Conservation (phyloP, 2,329 filamentous ascomycete genomes). For the Fusarium coicis region DNA sequence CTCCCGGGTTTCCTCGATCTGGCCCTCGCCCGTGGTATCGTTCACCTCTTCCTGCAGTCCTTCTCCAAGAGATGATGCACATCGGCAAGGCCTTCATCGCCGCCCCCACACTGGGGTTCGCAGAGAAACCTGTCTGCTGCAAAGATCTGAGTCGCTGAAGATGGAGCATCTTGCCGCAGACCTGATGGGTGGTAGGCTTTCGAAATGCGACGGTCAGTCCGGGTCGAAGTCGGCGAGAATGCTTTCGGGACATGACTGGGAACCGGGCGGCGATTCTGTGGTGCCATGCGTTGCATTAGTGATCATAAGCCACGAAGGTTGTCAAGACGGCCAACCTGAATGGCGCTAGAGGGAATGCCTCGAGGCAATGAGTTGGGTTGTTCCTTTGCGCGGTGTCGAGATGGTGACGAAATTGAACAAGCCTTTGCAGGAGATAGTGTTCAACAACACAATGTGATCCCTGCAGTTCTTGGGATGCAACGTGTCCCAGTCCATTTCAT, state of each 20-base stretch:
- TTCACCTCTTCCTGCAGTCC: background rate
- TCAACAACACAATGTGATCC: background rate
- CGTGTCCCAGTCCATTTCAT: no score
- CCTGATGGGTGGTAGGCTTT: background rate
- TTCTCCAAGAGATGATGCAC: background rate
- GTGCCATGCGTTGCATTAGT: accelerated
- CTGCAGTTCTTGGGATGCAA: background rate
- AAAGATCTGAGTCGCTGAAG: background rate
- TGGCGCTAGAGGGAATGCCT: background rate
- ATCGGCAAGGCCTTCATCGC: background rate
- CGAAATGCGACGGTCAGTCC: background rate
- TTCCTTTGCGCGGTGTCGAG: background rate
- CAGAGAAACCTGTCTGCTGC: accelerated
- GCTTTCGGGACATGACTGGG: background rate
- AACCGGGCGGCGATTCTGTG: accelerated
- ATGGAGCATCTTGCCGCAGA: background rate
- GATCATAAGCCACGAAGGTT: accelerated
- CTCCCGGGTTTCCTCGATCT: background rate
- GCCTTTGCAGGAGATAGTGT: background rate
- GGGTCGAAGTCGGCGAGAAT: background rate
- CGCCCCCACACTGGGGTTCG: accelerated
- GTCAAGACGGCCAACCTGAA: background rate
- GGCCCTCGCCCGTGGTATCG: background rate
- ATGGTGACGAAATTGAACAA: background rate
- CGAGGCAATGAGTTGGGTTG: background rate